phyloP scores from a whole-genome alignment of 345 rosid genomes.

The Clarkia xantiana region DNA sequence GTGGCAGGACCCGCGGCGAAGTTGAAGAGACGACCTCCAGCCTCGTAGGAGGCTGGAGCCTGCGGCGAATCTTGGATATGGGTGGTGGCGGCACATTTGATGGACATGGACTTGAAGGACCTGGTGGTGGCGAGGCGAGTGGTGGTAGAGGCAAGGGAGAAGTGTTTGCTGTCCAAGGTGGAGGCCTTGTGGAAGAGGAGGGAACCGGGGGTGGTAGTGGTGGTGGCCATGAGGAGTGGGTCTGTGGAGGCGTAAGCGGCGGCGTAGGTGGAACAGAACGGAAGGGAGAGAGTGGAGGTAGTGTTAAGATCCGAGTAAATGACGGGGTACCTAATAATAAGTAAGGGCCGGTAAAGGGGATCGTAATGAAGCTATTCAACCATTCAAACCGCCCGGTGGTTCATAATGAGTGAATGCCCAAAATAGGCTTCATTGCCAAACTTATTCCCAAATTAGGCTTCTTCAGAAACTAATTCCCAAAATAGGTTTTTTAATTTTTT shows the following conservation, averaged over 20 bases:
- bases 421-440: no score
- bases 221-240: slow-evolving; percentile 20
- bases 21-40: slow-evolving; percentile 54
- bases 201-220: slow-evolving; percentile 15
- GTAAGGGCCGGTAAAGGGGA: no score
- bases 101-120: slow-evolving; percentile 17
- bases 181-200: slow-evolving; percentile 24
- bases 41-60: slow-evolving; percentile 10
- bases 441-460: no score
- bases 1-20: slow-evolving; percentile 96
- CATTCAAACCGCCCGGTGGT: no score
- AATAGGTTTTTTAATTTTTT: no score
- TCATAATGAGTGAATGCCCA: no score
- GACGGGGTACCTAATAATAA: no score
- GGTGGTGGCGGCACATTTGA: slow-evolving; percentile 27
- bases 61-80: slow-evolving; percentile 13
- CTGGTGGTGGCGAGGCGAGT: slow-evolving; percentile 11
- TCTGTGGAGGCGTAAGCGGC: background rate
- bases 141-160: slow-evolving; percentile 8
- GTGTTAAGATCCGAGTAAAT: no score
- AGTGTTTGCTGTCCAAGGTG: background rate
- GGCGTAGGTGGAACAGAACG: background rate
- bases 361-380: no score
- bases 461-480: no score
- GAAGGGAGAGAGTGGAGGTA: background rate